Conservation (phyloP, 2,329 filamentous ascomycete genomes). For the Aplosporella prunicola region DNA sequence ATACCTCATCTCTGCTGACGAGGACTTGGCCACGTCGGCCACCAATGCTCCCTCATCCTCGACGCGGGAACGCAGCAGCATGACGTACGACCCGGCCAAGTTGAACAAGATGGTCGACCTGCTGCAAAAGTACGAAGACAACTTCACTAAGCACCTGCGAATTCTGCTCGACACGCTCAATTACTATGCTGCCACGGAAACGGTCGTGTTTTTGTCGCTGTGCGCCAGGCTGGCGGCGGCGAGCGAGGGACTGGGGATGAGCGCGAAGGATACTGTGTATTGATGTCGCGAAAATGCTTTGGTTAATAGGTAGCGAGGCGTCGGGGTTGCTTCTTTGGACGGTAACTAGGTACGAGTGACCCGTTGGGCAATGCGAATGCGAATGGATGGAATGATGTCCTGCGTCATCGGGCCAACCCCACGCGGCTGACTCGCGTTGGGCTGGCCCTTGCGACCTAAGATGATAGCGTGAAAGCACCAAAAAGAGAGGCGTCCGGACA, state of each 20-base stretch:
- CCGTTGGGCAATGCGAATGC: too few relatives aligned
- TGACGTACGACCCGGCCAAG: slow-evolving; percentile 47
- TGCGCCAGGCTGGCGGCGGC: slow-evolving; percentile 75
- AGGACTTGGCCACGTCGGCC: slow-evolving; percentile 11
- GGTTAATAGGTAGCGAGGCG: too few relatives aligned
- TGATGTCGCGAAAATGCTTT: too few relatives aligned
- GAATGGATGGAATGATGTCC: too few relatives aligned
- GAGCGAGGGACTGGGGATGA: slow-evolving; percentile 10
- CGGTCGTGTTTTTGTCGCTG: slow-evolving; percentile 81
- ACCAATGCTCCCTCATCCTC: slow-evolving; percentile 14
- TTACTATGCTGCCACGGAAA: slow-evolving; percentile 95
- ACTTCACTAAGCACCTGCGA: slow-evolving; percentile 85
- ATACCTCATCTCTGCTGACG: slow-evolving; percentile 74
- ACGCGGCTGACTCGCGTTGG: too few relatives aligned
- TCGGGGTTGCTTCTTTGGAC: too few relatives aligned
- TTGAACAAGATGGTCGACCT: slow-evolving; percentile 77
- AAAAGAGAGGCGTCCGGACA: too few relatives aligned
- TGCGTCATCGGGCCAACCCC: too few relatives aligned
- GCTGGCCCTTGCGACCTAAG: too few relatives aligned
- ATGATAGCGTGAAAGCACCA: too few relatives aligned
- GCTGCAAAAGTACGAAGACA: slow-evolving; percentile 82
- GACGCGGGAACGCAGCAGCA: slow-evolving; percentile 19
- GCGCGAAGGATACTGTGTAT: neutral
- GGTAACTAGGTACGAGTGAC: too few relatives aligned
- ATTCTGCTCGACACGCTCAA: slow-evolving; percentile 92